Conservation (phyloP, 306 rosid genomes). For the Ochetophila trinervis region DNA sequence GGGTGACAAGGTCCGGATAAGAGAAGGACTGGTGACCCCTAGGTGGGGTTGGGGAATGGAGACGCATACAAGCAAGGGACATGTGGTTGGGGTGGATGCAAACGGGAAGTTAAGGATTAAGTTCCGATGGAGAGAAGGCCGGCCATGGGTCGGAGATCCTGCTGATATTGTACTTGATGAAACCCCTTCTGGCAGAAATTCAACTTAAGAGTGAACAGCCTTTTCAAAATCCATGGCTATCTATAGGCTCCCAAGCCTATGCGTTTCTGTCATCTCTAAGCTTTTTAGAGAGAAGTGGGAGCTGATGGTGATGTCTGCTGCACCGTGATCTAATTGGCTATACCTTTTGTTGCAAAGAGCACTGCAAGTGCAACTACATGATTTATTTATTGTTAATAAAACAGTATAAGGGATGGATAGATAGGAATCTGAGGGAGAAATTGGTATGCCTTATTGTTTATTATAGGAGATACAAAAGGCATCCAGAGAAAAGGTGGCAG, state of each 20-base stretch:
- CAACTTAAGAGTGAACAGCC: background rate
- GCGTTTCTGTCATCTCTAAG: conserved; percentile 22
- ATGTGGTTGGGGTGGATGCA: conserved; percentile 90
- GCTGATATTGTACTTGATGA: conserved; percentile 80
- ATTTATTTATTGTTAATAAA: conserved; percentile 34
- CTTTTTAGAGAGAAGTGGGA: conserved; percentile 28
- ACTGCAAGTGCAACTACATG: conserved; percentile 19
- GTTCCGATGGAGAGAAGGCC: conserved; percentile 98
- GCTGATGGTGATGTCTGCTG: conserved; percentile 13
- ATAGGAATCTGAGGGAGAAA: conserved; percentile 13
- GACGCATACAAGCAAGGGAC: conserved; percentile 88
- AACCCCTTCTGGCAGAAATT: conserved; percentile 15
- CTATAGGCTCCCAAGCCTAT: conserved; percentile 30
- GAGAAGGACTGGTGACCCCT: conserved; percentile 81
- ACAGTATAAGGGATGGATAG: conserved; percentile 29
- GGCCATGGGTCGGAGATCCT: conserved; percentile 97
- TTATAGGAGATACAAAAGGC: conserved; percentile 32
- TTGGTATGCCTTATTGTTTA: conserved; percentile 29
- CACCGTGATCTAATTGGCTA: conserved; percentile 19
- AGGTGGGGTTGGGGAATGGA: conserved; percentile 99
- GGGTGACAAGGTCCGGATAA: conserved; percentile 81
- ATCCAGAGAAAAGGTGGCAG: conserved; percentile 26
- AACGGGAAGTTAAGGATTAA: conserved; percentile 88
- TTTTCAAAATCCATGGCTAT: conserved; percentile 23
- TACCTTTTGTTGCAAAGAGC: conserved; percentile 26